Evolutionary conservation across 164 flowering plant genomes (phyloP).

Genomic region (Annona squamosa): DNA sequence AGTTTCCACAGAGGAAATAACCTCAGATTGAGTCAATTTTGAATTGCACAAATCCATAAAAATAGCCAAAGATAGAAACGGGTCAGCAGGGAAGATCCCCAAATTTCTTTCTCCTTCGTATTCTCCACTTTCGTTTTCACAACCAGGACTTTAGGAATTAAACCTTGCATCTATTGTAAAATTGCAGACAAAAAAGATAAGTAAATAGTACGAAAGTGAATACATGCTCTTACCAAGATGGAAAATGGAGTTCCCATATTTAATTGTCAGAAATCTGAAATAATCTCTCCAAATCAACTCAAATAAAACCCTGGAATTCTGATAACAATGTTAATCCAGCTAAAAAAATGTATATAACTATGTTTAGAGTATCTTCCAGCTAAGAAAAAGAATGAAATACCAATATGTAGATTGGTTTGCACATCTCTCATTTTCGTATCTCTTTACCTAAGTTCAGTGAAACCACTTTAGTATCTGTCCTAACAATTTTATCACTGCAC

Average conservation of each 20-base stretch:
- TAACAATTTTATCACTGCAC: not conserved
- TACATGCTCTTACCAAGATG: conserved; percentile 48
- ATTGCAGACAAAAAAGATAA: no score
- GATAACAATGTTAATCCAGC: not conserved
- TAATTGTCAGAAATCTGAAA: conserved; percentile 78
- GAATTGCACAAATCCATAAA: no score
- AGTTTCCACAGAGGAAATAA: no score
- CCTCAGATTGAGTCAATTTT: no score
- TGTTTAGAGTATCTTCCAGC: not conserved
- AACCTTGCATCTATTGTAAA: no score
- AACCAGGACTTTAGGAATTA: no score
- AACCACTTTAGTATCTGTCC: not conserved
- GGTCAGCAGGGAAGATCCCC: no score
- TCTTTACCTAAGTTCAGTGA: conserved; percentile 53
- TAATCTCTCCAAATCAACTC: conserved; percentile 96
- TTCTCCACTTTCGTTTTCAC: no score
- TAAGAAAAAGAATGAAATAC: conserved; percentile 27
- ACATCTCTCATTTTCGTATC: conserved; percentile 64
- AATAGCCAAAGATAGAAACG: no score
- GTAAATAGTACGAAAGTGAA: no score
- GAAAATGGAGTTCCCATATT: conserved; percentile 72
- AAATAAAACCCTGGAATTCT: conserved; percentile 71
- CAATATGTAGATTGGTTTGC: conserved; percentile 93
- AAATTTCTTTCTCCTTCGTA: no score
- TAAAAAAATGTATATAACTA: not conserved